Conservation (phyloP, 1,284 basidiomycete species). For the Cystobasidiaceae sp. region DNA sequence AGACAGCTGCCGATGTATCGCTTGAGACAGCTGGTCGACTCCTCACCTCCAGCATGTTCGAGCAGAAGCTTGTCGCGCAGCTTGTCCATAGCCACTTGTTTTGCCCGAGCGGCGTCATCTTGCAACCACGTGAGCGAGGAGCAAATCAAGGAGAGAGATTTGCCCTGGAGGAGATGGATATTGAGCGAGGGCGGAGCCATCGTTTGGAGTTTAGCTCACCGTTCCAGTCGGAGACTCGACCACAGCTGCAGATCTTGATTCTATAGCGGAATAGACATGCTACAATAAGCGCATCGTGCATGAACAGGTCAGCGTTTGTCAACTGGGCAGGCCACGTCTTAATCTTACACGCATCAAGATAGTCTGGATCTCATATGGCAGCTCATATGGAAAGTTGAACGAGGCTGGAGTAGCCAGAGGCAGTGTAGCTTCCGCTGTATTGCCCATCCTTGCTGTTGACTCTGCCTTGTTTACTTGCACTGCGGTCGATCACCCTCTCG, state of each 20-base stretch:
- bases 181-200: not conserved
- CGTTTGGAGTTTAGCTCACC: conserved; percentile 37
- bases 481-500: too few relatives aligned
- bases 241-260: conserved; percentile 51
- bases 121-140: conserved; percentile 47
- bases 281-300: too few relatives aligned
- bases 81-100: conserved; percentile 27
- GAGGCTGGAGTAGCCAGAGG: conserved; percentile 11
- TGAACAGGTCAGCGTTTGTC: too few relatives aligned
- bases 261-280: conserved; percentile 30
- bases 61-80: conserved; percentile 31
- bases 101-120: conserved; percentile 40
- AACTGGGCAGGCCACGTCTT: too few relatives aligned
- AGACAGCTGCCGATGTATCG: too few relatives aligned
- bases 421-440: not conserved
- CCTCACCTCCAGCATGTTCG: conserved; percentile 14
- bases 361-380: conserved; percentile 30
- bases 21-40: too few relatives aligned
- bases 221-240: conserved; percentile 53
- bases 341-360: conserved; percentile 25
- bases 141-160: conserved; percentile 49
- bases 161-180: conserved; percentile 41
- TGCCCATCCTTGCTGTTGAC: not conserved
- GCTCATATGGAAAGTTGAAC: conserved; percentile 25
- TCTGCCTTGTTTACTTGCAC: too few relatives aligned